These are phyloP conservation scores for Lanmaoa pseudosensibilis DNA, from an alignment of 768 basidiomycete genomes.

Conservation along the genomic window DNA sequence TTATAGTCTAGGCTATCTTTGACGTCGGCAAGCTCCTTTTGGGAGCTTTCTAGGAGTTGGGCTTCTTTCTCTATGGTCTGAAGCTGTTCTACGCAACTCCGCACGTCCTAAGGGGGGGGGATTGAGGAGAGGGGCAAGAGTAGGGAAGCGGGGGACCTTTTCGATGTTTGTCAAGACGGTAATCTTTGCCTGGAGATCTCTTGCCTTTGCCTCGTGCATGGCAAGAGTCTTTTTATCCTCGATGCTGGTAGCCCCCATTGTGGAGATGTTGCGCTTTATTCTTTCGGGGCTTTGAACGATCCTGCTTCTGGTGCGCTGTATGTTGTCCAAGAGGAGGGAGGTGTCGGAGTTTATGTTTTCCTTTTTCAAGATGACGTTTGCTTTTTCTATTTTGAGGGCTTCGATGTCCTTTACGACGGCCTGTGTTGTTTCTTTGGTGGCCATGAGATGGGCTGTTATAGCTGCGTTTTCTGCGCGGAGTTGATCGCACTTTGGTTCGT, in stretches of 20 bases:
- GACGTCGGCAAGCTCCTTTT: slow-evolving; percentile 67
- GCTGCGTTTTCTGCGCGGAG: slow-evolving; percentile 59
- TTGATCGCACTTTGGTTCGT: slow-evolving; percentile 66
- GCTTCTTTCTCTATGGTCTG: slow-evolving; percentile 71
- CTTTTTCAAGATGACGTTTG: slow-evolving; percentile 62
- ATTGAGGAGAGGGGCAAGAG: not conserved
- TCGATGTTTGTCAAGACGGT: slow-evolving; percentile 71
- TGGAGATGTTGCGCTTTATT: slow-evolving; percentile 75
- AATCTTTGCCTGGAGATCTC: slow-evolving; percentile 77
- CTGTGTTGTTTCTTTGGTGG: slow-evolving; percentile 65
- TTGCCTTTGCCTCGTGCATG: slow-evolving; percentile 67
- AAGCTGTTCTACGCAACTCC: slow-evolving; percentile 72
- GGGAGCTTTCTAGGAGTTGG: slow-evolving; percentile 56
- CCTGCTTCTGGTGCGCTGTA: slow-evolving; percentile 63
- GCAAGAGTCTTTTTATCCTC: slow-evolving; percentile 71
- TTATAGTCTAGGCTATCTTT: slow-evolving; percentile 70
- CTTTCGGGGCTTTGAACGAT: slow-evolving; percentile 93
- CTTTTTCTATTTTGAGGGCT: slow-evolving; percentile 69
- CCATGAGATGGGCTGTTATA: slow-evolving; percentile 63
- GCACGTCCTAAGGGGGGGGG: slow-evolving; percentile 55
- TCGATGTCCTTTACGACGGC: slow-evolving; percentile 65
- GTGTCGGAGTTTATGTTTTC: slow-evolving; percentile 65
- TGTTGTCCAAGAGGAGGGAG: slow-evolving; percentile 55
- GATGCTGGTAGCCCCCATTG: slow-evolving; percentile 65
- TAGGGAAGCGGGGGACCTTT: slow-evolving; percentile 48